Evolutionary conservation across 148 eudicot species (phyloP).

Genomic region (Spergularia marina): DNA sequence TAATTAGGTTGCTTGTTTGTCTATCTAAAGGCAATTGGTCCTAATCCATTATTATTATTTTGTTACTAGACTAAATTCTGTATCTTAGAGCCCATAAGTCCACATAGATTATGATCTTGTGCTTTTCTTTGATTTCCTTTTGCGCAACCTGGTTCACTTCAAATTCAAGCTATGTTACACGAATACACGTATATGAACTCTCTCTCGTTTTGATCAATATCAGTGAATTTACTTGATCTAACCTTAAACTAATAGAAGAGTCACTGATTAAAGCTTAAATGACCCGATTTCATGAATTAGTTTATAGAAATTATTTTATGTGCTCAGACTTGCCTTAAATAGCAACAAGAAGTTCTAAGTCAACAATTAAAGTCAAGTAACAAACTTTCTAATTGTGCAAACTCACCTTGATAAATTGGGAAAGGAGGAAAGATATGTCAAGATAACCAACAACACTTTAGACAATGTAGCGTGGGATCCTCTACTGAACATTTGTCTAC

Average conservation of each 20-base stretch:
- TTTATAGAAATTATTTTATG: neutral
- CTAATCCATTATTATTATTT: constrained; percentile 19
- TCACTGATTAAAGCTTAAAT: too few species aligned
- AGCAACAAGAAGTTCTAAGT: neutral
- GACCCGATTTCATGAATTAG: too few species aligned
- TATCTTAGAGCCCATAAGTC: too few species aligned
- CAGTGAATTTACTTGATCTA: too few species aligned
- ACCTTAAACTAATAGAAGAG: too few species aligned
- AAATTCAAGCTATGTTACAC: too few species aligned
- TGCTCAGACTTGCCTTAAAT: neutral
- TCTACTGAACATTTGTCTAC: neutral
- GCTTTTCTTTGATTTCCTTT: too few species aligned
- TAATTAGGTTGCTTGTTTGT: constrained; percentile 30
- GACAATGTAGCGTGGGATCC: constrained; percentile 16
- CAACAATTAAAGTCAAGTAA: neutral
- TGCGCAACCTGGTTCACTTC: too few species aligned
- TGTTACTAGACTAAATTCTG: neutral
- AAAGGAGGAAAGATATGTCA: constrained; percentile 13
- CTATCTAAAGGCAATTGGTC: constrained; percentile 19
- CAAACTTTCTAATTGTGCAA: neutral
- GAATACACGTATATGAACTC: too few species aligned
- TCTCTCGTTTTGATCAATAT: too few species aligned
- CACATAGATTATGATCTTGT: too few species aligned
- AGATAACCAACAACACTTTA: neutral
- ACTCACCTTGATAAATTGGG: constrained; percentile 6